Conservation (phyloP, 1,284 basidiomycete genomes). For the Ustilago esculenta region DNA sequence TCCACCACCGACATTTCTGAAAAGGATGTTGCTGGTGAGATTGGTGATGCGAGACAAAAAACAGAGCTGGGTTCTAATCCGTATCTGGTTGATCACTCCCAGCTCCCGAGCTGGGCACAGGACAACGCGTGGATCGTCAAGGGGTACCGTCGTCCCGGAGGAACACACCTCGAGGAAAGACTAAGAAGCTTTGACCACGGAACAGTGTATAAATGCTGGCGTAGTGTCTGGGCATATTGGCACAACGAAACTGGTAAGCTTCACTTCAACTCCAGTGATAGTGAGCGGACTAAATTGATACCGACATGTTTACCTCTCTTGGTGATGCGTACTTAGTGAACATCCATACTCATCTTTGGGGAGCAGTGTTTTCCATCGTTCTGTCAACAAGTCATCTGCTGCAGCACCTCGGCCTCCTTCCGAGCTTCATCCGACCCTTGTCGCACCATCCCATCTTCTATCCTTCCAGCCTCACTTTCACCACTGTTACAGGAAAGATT, state of each 20-base stretch:
- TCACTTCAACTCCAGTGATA: too few species aligned
- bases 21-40: not conserved
- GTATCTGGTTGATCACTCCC: constrained; percentile 54
- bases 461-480: constrained; percentile 43
- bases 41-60: not conserved
- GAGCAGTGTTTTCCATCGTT: constrained; percentile 75
- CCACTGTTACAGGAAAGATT: constrained; percentile 38
- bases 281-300: too few species aligned
- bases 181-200: constrained; percentile 55
- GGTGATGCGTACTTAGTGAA: constrained; percentile 73
- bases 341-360: constrained; percentile 86
- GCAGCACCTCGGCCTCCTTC: constrained; percentile 44
- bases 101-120: constrained; percentile 59
- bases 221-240: constrained; percentile 63
- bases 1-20: not conserved
- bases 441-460: constrained; percentile 57
- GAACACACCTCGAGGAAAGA: constrained; percentile 22
- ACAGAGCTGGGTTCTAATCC: constrained; percentile 26
- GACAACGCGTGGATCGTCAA: constrained; percentile 61
- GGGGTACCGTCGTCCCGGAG: constrained; percentile 64
- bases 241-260: constrained; percentile 65
- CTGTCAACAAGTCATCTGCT: constrained; percentile 68
- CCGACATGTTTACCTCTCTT: too few species aligned
- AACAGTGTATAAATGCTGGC: constrained; percentile 61
- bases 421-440: constrained; percentile 38